Base-by-base conservation (phyloP, 768 basidiomycete species). In the Boletus sp. region DNA sequence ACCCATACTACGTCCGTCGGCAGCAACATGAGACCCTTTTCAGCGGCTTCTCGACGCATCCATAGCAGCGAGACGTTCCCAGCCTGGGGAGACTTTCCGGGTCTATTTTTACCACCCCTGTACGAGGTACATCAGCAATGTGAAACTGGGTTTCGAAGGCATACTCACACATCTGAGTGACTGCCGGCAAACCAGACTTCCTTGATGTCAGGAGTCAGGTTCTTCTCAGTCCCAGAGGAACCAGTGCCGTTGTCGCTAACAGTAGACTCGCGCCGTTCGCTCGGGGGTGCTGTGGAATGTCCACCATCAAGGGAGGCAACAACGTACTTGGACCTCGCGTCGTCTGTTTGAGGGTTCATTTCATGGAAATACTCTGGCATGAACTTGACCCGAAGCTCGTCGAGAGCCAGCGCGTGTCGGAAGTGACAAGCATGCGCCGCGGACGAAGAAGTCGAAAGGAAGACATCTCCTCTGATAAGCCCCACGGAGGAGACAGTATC, bases 401-500 rank as follows among this genome's bases (percentile, higher is more conserved):
- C 85, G n/a, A 89, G 77, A 3, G 85, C 70, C 10, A 88, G 65
- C 0, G 85, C 85, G 47, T 89, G 87, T 17, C 87, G 78, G 69
- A 87, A 85, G 17, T 80, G 78, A 5, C 76, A 76, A 42, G 85
- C 80, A 57, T 80, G 80, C 9, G 75, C 77, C 47, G 85, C 83
- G 4, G 80, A 80, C 2, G 76, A 78, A 1, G 82, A 81, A 64
- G 86, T 86, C 0, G 85, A 86, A 5, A 86, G 75, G 17, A 68
- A 67, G 6, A 80, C 73, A 29, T 76, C 76, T 2, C 78, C 60
- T 55, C 60, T 77, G 50, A 84, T 71, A 40, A 83, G 47, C 11
- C 84, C 85, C 14, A 87, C 84, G 0, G 85, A 86, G 20, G 80
- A 79, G 6, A 89, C 85, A 1, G 85, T 87, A 60, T 89, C 86